Conservation (phyloP, 208 protist genomes). For the Leishmania mexicana region DNA sequence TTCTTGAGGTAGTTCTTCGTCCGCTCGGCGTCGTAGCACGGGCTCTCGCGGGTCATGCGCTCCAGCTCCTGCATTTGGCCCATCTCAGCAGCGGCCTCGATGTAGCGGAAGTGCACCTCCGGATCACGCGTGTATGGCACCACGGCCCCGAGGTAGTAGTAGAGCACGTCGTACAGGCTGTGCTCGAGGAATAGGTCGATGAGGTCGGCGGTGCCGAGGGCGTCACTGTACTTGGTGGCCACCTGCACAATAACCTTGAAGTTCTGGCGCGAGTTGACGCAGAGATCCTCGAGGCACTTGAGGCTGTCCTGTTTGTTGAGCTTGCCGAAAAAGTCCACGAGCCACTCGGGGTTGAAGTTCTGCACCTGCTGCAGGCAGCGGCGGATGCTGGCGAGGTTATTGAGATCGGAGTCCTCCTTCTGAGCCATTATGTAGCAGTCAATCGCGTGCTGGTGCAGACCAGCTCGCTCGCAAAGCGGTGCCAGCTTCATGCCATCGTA, state of each 20-base stretch:
- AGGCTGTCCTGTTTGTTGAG: conserved; percentile 96
- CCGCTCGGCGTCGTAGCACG: conserved; percentile 97
- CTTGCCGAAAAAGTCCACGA: conserved; percentile 97
- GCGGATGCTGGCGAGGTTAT: conserved; percentile 97
- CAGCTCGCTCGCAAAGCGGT: conserved; percentile 98
- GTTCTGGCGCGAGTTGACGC: conserved; percentile 96
- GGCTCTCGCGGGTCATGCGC: conserved; percentile 98
- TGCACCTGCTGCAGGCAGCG: conserved; percentile 97
- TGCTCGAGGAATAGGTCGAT: conserved; percentile 97
- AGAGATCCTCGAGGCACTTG: conserved; percentile 97
- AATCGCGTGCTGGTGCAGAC: conserved; percentile 97
- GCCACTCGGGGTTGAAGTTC: conserved; percentile 94
- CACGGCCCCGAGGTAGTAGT: conserved; percentile 98
- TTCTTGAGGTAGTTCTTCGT: conserved; percentile 99
- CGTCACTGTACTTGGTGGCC: conserved; percentile 98
- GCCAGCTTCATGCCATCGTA: conserved; percentile 98
- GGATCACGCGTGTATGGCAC: conserved; percentile 96
- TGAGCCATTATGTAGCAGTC: conserved; percentile 97
- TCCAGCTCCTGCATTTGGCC: conserved; percentile 99
- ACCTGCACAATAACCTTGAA: conserved; percentile 99
- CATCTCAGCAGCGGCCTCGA: conserved; percentile 98
- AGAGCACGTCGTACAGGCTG: conserved; percentile 96
- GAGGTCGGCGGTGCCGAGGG: conserved; percentile 93
- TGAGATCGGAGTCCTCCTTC: conserved; percentile 73
- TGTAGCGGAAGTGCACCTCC: conserved; percentile 99